Conservation (phyloP, 805 yeast genomes). For the Candida peoriensis region DNA sequence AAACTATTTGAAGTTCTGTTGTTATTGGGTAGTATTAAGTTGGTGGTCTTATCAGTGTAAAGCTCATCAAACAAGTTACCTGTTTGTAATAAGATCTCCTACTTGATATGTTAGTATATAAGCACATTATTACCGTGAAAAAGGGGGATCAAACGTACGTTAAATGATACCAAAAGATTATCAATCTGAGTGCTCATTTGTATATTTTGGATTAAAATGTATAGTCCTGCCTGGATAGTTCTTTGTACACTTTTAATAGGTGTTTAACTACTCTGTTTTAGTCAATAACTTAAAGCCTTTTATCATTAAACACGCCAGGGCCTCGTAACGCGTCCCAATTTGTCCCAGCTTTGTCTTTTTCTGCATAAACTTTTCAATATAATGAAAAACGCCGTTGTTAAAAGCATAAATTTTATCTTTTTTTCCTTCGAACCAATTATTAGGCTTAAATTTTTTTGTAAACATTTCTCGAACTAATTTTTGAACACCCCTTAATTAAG, state of each 20-base stretch:
- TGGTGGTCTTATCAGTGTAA: constrained; percentile 16
- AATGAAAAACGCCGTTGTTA: neutral
- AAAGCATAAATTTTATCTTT: neutral
- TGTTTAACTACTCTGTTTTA: too few relatives aligned
- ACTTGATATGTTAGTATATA: neutral
- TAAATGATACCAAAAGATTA: constrained; percentile 11
- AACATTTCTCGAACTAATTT: too few relatives aligned
- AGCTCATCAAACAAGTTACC: constrained; percentile 21
- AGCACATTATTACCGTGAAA: too few relatives aligned
- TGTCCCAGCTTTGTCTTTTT: too few relatives aligned
- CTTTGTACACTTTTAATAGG: too few relatives aligned
- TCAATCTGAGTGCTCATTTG: constrained; percentile 15
- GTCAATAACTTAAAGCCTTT: too few relatives aligned
- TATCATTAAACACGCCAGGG: too few relatives aligned
- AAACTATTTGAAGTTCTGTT: constrained; percentile 6
- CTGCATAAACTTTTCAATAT: neutral
- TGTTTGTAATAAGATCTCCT: constrained; percentile 22
- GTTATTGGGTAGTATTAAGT: constrained; percentile 20
- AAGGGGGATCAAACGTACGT: constrained; percentile 3
- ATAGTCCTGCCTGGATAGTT: too few relatives aligned
- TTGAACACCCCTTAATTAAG: neutral
- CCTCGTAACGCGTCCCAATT: too few relatives aligned
- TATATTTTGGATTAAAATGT: neutral
- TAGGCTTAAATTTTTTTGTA: too few relatives aligned
- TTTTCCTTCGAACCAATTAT: too few relatives aligned